phyloP scores from a whole-genome alignment of 176 grass and related monocot species.

The Rhynchospora pubera region DNA sequence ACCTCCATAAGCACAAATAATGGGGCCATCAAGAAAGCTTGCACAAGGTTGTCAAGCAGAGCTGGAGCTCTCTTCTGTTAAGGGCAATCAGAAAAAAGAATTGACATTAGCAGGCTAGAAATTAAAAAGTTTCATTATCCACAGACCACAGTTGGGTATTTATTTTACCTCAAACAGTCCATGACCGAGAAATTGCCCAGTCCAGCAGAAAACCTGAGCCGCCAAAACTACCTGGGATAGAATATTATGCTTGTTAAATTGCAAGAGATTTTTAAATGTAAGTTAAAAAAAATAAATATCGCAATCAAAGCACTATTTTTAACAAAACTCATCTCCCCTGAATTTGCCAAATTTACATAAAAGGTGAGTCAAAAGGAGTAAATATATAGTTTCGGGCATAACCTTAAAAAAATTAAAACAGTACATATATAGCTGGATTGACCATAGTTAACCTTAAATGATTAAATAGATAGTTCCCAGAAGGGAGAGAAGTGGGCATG shows the following conservation, averaged over 20 bases:
- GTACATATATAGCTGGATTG: no score
- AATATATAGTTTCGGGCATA: not conserved
- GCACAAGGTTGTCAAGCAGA: conserved; percentile 76
- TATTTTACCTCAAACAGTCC: conserved; percentile 81
- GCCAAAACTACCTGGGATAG: conserved; percentile 61
- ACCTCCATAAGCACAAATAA: conserved; percentile 96
- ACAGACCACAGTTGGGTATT: no score
- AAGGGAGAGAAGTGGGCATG: no score
- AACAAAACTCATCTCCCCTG: not conserved
- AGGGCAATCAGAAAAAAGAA: not conserved
- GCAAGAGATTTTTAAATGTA: not conserved
- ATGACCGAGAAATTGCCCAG: conserved; percentile 86
- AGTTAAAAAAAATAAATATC: not conserved
- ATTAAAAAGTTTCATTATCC: no score
- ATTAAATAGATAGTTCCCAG: not conserved
- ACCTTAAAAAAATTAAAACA: not conserved
- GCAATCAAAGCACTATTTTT: not conserved
- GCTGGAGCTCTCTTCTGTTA: conserved; percentile 75
- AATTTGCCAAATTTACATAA: not conserved
- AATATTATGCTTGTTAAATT: not conserved
- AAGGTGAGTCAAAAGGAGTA: not conserved
- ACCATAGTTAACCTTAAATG: not conserved
- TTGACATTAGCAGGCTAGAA: no score
- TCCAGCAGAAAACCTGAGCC: conserved; percentile 79
- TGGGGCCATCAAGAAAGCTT: conserved; percentile 92